phyloP scores from a whole-genome alignment of 2,329 filamentous ascomycete genomes.

The Aureobasidium mangrovei region DNA sequence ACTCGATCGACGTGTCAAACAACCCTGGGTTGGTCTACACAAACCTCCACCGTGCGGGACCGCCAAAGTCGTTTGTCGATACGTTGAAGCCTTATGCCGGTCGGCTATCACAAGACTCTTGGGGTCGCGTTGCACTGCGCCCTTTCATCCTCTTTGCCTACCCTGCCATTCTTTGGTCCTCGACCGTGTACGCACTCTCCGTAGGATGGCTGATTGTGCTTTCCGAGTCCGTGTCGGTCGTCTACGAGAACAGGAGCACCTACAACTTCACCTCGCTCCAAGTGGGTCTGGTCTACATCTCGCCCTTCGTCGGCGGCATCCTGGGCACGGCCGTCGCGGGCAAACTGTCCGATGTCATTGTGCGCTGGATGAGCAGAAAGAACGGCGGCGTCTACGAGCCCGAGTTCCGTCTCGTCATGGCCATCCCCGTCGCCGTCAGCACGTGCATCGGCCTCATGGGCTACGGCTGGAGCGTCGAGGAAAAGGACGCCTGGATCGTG shows the following conservation, averaged over 20 bases:
- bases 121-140: constrained; percentile 66
- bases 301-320: constrained; percentile 79
- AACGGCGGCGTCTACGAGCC: constrained; percentile 96
- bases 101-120: constrained; percentile 66
- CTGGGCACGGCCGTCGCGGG: constrained; percentile 89
- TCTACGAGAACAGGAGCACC: constrained; percentile 59
- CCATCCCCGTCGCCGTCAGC: constrained; percentile 63
- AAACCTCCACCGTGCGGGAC: constrained; percentile 55
- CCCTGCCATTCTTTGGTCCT: constrained; percentile 81
- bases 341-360: constrained; percentile 75
- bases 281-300: constrained; percentile 80
- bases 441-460: constrained; percentile 86
- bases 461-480: constrained; percentile 84
- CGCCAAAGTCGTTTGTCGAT: constrained; percentile 62
- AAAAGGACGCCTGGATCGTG: constrained; percentile 74
- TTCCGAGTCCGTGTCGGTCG: constrained; percentile 73
- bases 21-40: constrained; percentile 49
- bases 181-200: constrained; percentile 75
- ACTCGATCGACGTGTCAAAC: background rate
- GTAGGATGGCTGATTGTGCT: constrained; percentile 94
- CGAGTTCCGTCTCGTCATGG: constrained; percentile 88
- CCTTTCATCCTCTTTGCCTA: constrained; percentile 84
- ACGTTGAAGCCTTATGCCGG: constrained; percentile 72
- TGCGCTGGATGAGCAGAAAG: constrained; percentile 67
- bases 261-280: constrained; percentile 79